Evolutionary conservation across 352 stramenopile genomes (phyloP).

Genomic region (Phytopythium mirpurense): DNA sequence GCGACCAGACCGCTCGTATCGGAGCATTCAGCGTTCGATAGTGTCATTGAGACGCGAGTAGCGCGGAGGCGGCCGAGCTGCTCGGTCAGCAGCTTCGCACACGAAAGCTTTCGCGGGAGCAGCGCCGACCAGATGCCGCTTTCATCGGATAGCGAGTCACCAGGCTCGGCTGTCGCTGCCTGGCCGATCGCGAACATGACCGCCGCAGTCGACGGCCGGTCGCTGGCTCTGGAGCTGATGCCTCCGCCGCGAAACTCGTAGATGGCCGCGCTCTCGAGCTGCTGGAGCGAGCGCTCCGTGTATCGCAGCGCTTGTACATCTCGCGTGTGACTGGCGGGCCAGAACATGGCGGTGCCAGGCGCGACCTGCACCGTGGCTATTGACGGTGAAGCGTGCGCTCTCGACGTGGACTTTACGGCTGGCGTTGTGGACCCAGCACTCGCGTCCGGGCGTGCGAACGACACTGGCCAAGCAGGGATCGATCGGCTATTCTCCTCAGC

Average conservation of each 20-base stretch:
- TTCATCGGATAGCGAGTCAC: background rate
- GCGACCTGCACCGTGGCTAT: conserved; percentile 8
- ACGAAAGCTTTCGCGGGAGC: conserved; percentile 43
- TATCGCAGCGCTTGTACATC: conserved; percentile 38
- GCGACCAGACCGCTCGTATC: background rate
- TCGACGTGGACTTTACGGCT: background rate
- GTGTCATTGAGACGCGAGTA: too few relatives aligned
- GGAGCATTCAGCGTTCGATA: too few relatives aligned
- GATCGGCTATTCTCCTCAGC: conserved; percentile 9
- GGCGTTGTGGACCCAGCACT: background rate
- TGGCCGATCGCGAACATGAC: conserved; percentile 32
- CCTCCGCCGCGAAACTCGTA: conserved; percentile 44
- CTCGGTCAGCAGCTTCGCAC: conserved; percentile 61
- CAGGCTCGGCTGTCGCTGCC: background rate
- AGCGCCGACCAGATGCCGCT: conserved; percentile 42
- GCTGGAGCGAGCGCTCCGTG: conserved; percentile 23
- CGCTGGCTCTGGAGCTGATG: background rate
- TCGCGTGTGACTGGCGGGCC: conserved; percentile 28
- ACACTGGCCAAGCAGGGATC: conserved; percentile 23
- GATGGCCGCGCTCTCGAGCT: conserved; percentile 40
- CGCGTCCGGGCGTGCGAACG: conserved; percentile 32
- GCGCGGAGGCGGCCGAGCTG: conserved; percentile 25
- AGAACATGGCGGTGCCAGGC: conserved; percentile 36
- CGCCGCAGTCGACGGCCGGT: background rate
- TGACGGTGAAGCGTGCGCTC: background rate